A percentile compares a stretch with the other conserved stretches of the same genome.
phyloP scores from a whole-genome alignment of 2,329 filamentous ascomycete genomes.

The Chrysoporthe austroafricana region DNA sequence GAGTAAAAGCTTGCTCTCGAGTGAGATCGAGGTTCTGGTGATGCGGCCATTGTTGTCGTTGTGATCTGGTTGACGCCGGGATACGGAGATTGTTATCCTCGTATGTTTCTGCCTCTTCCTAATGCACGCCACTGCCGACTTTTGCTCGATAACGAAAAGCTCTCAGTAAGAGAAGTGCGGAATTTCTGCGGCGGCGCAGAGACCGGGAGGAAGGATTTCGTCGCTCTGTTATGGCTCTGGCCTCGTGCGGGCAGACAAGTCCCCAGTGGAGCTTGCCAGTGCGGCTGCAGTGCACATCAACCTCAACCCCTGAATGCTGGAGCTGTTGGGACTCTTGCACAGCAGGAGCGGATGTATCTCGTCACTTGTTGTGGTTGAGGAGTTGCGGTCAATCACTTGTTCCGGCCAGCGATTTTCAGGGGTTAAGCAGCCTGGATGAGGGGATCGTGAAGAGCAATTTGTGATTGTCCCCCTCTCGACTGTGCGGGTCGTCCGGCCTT shows the following conservation, averaged over 20 bases:
- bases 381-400: conserved; percentile 24
- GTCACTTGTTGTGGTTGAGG: not conserved
- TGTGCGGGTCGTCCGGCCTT: conserved; percentile 27
- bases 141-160: not conserved
- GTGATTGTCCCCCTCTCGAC: conserved; percentile 16
- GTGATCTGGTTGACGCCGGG: conserved; percentile 5
- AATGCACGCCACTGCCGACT: too few relatives aligned
- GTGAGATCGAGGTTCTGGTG: conserved; percentile 30
- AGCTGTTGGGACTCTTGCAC: conserved; percentile 7
- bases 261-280: conserved; percentile 22
- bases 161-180: not conserved
- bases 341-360: conserved; percentile 6
- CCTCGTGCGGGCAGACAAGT: conserved; percentile 21
- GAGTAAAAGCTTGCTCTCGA: conserved; percentile 50
- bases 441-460: conserved; percentile 15
- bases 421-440: conserved; percentile 10
- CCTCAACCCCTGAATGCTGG: conserved; percentile 24
- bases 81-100: not conserved
- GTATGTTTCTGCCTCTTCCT: not conserved
- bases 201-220: conserved; percentile 13
- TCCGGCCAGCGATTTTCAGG: not conserved
- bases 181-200: not conserved
- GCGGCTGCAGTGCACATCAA: conserved; percentile 14
- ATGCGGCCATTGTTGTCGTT: conserved; percentile 20
- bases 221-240: conserved; percentile 21